A percentile compares a stretch with the other conserved stretches of the same genome.
phyloP scores from a whole-genome alignment of 495 filamentous ascomycete species.

The Podospora comata region DNA sequence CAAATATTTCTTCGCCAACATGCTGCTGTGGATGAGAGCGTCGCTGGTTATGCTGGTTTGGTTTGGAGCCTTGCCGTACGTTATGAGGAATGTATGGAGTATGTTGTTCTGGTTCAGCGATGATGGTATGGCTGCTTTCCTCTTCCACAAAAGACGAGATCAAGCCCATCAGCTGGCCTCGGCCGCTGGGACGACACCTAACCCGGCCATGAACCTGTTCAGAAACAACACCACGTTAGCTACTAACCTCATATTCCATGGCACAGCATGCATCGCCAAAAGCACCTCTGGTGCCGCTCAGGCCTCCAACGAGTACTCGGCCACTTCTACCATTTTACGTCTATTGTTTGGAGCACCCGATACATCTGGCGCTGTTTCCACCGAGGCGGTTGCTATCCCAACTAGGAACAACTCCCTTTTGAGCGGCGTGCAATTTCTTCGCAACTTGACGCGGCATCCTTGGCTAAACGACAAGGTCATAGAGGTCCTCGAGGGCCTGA shows the following conservation, averaged over 20 bases:
- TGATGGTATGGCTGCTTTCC: constrained; percentile 66
- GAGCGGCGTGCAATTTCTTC: constrained; percentile 69
- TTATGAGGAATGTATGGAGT: constrained; percentile 87
- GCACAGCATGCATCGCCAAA: background rate
- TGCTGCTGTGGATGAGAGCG: constrained; percentile 73
- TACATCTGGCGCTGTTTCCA: constrained; percentile 5
- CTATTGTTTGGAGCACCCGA: constrained; percentile 5
- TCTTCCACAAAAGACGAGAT: constrained; percentile 23
- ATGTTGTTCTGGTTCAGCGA: constrained; percentile 94
- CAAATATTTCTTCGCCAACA: constrained; percentile 63
- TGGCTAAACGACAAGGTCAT: constrained; percentile 77
- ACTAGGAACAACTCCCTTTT: constrained; percentile 50
- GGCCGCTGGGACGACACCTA: background rate
- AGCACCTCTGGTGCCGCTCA: background rate
- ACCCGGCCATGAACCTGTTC: background rate
- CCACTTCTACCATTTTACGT: background rate
- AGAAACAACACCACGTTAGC: background rate
- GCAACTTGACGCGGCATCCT: constrained; percentile 66
- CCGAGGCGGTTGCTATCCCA: background rate
- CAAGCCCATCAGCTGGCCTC: background rate
- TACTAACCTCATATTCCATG: background rate
- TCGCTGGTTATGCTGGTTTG: constrained; percentile 81
- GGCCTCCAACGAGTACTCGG: background rate
- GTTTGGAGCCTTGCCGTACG: constrained; percentile 83
- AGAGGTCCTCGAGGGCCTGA: constrained; percentile 82